phyloP scores from a whole-genome alignment of 164 flowering plant genomes.

The Piper longum region DNA sequence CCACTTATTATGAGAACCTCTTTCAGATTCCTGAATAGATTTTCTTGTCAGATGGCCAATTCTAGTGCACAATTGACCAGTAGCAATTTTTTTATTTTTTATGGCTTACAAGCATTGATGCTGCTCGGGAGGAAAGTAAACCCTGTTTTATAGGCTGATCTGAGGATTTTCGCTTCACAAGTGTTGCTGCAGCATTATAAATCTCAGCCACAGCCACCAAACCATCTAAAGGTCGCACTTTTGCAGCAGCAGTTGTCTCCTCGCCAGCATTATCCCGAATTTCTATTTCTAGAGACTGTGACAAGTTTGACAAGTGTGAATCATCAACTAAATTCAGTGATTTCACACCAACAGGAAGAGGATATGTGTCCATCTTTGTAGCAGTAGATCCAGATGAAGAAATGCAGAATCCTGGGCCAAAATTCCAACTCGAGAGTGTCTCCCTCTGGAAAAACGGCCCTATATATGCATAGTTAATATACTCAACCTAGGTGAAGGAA shows the following conservation, averaged over 20 bases:
- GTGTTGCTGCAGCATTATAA: slow-evolving; percentile 26
- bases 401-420: slow-evolving; percentile 39
- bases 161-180: slow-evolving; percentile 22
- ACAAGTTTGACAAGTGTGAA: slow-evolving; percentile 9
- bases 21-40: slow-evolving; percentile 59
- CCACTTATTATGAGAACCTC: slow-evolving; percentile 70
- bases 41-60: neutral
- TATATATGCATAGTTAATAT: slow-evolving; percentile 6
- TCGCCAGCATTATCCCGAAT: slow-evolving; percentile 15
- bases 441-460: slow-evolving; percentile 50
- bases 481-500: neutral
- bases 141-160: slow-evolving; percentile 53
- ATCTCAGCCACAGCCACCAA: slow-evolving; percentile 33
- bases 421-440: slow-evolving; percentile 32
- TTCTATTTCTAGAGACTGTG: slow-evolving; percentile 12
- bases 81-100: too few relatives aligned
- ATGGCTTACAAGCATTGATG: slow-evolving; percentile 81
- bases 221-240: slow-evolving; percentile 32
- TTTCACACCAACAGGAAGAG: slow-evolving; percentile 79
- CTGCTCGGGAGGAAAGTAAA: slow-evolving; percentile 66
- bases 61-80: neutral
- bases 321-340: slow-evolving; percentile 22
- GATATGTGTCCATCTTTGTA: slow-evolving; percentile 21
- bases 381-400: slow-evolving; percentile 21
- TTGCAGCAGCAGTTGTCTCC: slow-evolving; percentile 11